A percentile compares a stretch with the other conserved stretches of the same genome.
These are phyloP conservation scores for Hypoxylon fuscum DNA, from an alignment of 495 filamentous ascomycete genomes.

Conservation along the genomic window DNA sequence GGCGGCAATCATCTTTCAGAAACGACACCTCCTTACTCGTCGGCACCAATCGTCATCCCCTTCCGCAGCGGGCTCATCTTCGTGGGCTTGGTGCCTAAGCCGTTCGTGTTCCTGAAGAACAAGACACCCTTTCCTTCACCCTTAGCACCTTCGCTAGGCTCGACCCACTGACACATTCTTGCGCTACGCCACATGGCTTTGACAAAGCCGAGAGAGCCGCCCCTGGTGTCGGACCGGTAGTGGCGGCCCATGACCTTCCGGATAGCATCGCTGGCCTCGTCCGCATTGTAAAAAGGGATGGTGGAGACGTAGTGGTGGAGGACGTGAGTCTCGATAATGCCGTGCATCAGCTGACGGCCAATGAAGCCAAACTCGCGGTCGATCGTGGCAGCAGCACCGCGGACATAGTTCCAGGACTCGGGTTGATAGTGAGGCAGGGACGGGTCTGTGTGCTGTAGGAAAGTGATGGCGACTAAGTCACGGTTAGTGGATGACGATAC, in stretches of 20 bases:
- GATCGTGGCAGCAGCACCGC: slow-evolving; percentile 85
- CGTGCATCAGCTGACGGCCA: slow-evolving; percentile 85
- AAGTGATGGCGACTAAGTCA: slow-evolving; percentile 79
- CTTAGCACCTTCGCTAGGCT: slow-evolving; percentile 70
- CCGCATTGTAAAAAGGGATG: slow-evolving; percentile 92
- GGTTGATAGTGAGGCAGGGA: slow-evolving; percentile 83
- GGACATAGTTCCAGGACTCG: slow-evolving; percentile 82
- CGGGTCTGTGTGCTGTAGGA: slow-evolving; percentile 90
- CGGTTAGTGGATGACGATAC: slow-evolving; percentile 47
- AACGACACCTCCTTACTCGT: neutral
- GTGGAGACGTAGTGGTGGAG: slow-evolving; percentile 86
- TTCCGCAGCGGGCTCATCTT: slow-evolving; percentile 50
- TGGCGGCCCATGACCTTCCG: slow-evolving; percentile 82
- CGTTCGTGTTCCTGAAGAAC: slow-evolving; percentile 84
- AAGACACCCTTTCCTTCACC: slow-evolving; percentile 70
- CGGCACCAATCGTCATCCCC: slow-evolving; percentile 13
- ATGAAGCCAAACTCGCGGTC: slow-evolving; percentile 92
- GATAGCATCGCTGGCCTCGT: slow-evolving; percentile 87
- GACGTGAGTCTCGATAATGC: slow-evolving; percentile 92
- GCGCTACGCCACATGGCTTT: slow-evolving; percentile 70
- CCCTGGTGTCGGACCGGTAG: slow-evolving; percentile 74
- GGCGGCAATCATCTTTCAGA: too few species aligned
- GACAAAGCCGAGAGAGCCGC: slow-evolving; percentile 70
- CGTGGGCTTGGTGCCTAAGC: slow-evolving; percentile 69
- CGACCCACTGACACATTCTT: slow-evolving; percentile 80